Percentiles rank a stretch among this genome's conserved stretches.
These are phyloP conservation scores for Jasminum sambac DNA, from an alignment of 257 asterid species.

Conservation along the genomic window DNA sequence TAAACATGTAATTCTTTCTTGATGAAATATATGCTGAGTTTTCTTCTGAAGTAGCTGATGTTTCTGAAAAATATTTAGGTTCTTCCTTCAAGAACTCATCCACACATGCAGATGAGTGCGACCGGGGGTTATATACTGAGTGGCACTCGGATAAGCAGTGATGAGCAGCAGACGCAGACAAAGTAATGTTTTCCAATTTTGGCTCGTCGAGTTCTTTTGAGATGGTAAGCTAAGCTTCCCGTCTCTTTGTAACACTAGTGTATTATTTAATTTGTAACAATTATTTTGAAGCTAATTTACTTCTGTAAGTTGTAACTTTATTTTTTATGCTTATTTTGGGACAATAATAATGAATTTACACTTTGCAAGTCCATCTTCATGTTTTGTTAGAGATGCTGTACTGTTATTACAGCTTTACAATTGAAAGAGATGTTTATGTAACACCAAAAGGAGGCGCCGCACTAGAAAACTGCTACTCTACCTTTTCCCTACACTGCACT, in stretches of 20 bases:
- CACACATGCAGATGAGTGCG: constrained; percentile 94
- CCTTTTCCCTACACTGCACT: no score
- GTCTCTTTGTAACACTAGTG: constrained; percentile 2
- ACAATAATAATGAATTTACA: not conserved
- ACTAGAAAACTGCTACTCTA: no score
- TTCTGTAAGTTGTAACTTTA: not conserved
- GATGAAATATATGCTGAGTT: no score
- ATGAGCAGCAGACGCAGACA: constrained; percentile 24
- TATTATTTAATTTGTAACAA: not conserved
- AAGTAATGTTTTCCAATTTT: constrained; percentile 13
- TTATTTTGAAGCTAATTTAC: not conserved
- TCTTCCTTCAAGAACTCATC: constrained; percentile 92
- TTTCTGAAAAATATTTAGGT: constrained; percentile 46
- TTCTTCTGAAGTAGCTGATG: not conserved
- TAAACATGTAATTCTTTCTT: no score
- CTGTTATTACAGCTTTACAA: no score
- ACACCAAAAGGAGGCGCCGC: no score
- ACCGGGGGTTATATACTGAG: constrained; percentile 81
- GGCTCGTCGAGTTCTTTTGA: not conserved
- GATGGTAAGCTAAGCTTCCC: not conserved
- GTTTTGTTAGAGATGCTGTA: no score
- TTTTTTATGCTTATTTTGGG: not conserved
- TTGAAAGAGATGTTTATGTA: no score
- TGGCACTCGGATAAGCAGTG: constrained; percentile 59
- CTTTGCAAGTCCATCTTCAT: not conserved